These are phyloP conservation scores for Phyllosticta ampelicida DNA, from an alignment of 2,329 filamentous ascomycete genomes.

Conservation along the genomic window DNA sequence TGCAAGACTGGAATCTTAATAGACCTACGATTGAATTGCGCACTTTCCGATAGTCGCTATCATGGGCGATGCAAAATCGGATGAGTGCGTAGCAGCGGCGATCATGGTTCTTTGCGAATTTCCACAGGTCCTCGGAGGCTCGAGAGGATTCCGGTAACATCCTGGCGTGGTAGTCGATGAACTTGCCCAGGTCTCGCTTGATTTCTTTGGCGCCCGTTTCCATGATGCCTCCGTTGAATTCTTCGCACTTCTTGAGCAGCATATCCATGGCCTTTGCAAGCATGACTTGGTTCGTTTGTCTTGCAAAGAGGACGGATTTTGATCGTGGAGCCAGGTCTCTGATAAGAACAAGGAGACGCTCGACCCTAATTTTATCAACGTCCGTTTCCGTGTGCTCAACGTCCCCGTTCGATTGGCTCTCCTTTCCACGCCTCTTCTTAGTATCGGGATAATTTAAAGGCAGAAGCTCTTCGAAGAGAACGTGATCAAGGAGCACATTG, in stretches of 20 bases:
- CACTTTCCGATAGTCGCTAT: conserved; percentile 87
- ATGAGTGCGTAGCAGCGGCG: conserved; percentile 83
- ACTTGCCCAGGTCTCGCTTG: conserved; percentile 59
- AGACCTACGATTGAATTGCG: conserved; percentile 56
- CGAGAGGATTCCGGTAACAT: conserved; percentile 66
- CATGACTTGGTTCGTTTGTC: conserved; percentile 67
- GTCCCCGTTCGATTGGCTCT: conserved; percentile 41
- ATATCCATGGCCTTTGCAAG: conserved; percentile 62
- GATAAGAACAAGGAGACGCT: conserved; percentile 73
- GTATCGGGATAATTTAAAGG: conserved; percentile 77
- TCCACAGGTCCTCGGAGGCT: conserved; percentile 68
- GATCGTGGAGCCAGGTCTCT: conserved; percentile 66
- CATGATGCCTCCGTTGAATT: conserved; percentile 78
- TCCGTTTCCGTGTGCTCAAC: conserved; percentile 40
- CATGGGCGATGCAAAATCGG: conserved; percentile 70
- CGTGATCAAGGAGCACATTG: conserved; percentile 72
- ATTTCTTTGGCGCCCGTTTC: conserved; percentile 56
- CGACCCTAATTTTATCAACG: conserved; percentile 66
- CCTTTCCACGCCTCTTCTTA: conserved; percentile 47
- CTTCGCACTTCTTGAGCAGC: conserved; percentile 77
- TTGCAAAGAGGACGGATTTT: conserved; percentile 77
- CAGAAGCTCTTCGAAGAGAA: conserved; percentile 79
- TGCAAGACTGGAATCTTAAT: not conserved
- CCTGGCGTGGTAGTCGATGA: conserved; percentile 61
- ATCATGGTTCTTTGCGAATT: conserved; percentile 85